Percentiles rank a stretch among this genome's conserved stretches.
phyloP scores from a whole-genome alignment of 2,329 filamentous ascomycete genomes.

The Cadophora gregata region DNA sequence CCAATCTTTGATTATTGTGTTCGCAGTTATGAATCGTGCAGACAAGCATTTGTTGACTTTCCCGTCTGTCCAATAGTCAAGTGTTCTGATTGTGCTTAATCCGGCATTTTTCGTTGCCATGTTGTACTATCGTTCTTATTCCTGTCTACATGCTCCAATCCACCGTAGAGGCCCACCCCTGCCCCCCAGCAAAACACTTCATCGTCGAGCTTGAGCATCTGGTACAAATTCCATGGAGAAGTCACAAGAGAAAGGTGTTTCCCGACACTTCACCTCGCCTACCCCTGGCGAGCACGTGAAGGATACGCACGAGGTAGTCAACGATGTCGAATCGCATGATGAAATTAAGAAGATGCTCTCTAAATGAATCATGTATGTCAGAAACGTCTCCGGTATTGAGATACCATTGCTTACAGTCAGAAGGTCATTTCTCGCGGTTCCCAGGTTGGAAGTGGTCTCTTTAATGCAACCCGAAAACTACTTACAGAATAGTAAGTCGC shows the following conservation, averaged over 20 bases:
- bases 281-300: conserved; percentile 17
- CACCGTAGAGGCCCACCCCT: too few species aligned
- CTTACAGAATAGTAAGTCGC: conserved; percentile 43
- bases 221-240: conserved; percentile 25
- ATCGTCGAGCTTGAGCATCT: too few species aligned
- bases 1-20: too few species aligned
- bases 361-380: conserved; percentile 17
- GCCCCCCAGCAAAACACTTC: too few species aligned
- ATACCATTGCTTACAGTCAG: neutral
- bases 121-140: neutral
- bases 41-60: neutral
- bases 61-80: neutral
- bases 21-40: too few species aligned
- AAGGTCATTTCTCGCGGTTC: conserved; percentile 44
- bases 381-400: neutral
- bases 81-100: neutral
- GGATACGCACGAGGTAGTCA: neutral
- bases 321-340: conserved; percentile 12
- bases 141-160: too few species aligned
- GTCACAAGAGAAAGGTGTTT: conserved; percentile 17
- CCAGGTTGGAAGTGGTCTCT: conserved; percentile 52
- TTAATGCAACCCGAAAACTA: conserved; percentile 52
- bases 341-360: conserved; percentile 18
- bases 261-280: conserved; percentile 10
- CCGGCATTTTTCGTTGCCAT: neutral